These are phyloP conservation scores for Rhodotorula sp. DNA, from an alignment of 1,284 basidiomycete species.

Conservation along the genomic window DNA sequence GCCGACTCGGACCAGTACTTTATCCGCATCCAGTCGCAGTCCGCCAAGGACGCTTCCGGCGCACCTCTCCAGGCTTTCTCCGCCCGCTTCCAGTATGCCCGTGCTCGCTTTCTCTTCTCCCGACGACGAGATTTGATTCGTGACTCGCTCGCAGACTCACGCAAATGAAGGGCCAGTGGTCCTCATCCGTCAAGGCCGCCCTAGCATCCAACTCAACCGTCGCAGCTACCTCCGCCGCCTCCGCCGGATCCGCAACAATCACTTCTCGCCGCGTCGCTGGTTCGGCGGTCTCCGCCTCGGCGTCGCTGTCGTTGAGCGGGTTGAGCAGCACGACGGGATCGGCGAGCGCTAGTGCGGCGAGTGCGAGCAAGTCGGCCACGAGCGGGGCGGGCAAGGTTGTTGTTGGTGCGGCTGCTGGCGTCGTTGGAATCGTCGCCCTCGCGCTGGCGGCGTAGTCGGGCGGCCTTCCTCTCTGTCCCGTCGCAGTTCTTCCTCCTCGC, in stretches of 20 bases:
- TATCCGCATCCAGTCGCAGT: constrained; percentile 31
- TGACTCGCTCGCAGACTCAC: neutral
- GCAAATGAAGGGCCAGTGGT: neutral
- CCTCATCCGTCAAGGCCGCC: neutral
- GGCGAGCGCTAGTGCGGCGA: neutral
- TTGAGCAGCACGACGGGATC: neutral
- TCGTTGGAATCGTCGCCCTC: neutral
- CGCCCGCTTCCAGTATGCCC: constrained; percentile 61
- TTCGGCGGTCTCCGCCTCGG: neutral
- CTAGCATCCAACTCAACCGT: constrained; percentile 2
- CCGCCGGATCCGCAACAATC: neutral
- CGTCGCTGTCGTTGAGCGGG: neutral
- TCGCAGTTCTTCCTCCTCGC: neutral
- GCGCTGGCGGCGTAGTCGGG: neutral
- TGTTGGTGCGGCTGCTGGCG: neutral
- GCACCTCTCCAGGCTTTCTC: constrained; percentile 72
- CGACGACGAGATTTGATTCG: neutral
- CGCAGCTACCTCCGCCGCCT: neutral
- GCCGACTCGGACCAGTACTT: constrained; percentile 26
- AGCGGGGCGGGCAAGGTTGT: neutral
- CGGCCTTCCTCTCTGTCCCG: neutral
- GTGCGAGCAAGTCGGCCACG: neutral
- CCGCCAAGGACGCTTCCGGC: constrained; percentile 42
- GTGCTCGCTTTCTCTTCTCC: accelerated
- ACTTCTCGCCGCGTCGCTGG: neutral